Conservation (phyloP, 108 stramenopile species). For the Pelagomonas calceolata region DNA sequence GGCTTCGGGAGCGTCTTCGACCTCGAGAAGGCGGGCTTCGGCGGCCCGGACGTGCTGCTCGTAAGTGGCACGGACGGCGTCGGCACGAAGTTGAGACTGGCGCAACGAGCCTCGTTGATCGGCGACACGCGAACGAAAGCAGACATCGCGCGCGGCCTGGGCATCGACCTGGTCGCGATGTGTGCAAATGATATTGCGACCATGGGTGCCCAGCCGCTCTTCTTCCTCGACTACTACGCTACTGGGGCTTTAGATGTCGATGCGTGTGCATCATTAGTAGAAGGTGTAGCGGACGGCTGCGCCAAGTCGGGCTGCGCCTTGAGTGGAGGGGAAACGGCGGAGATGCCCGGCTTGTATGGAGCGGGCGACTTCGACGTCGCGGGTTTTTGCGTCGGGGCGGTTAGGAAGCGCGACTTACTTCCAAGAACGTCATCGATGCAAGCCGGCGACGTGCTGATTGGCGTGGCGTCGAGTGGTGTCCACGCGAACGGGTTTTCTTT, state of each 20-base stretch:
- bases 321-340: constrained; percentile 96
- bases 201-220: constrained; percentile 88
- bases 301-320: constrained; percentile 82
- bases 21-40: constrained; percentile 80
- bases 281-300: constrained; percentile 90
- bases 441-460: constrained; percentile 81
- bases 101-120: constrained; percentile 56
- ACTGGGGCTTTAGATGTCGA: constrained; percentile 77
- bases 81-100: constrained; percentile 91
- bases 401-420: constrained; percentile 62
- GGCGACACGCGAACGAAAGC: too few species aligned
- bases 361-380: constrained; percentile 93
- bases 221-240: constrained; percentile 97
- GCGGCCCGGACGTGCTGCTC: constrained; percentile 71
- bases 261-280: constrained; percentile 82
- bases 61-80: constrained; percentile 96
- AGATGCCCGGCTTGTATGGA: constrained; percentile 98
- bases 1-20: constrained; percentile 95
- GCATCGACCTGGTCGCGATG: constrained; percentile 94
- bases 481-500: constrained; percentile 97
- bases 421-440: constrained; percentile 49
- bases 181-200: constrained; percentile 95
- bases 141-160: constrained; percentile 46
- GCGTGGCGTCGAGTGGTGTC: constrained; percentile 82
- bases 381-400: constrained; percentile 94